phyloP scores from a whole-genome alignment of 2,329 filamentous ascomycete species.

The Pseudomassariella vexata region DNA sequence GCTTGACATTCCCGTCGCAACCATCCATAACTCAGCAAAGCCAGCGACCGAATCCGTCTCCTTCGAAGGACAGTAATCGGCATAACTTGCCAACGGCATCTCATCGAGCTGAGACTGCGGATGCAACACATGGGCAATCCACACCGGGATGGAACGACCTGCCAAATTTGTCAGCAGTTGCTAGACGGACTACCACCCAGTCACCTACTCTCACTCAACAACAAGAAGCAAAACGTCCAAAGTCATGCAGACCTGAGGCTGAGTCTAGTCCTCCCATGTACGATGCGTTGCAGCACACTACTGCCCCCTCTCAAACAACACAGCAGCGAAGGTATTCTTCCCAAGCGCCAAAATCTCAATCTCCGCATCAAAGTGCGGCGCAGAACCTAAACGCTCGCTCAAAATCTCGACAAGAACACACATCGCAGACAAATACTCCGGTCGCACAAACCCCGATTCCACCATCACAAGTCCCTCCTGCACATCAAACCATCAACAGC shows the following conservation, averaged over 20 bases:
- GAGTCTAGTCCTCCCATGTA: slow-evolving; percentile 14
- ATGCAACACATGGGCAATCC: not conserved
- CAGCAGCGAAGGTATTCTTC: too few species aligned
- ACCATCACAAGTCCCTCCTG: slow-evolving; percentile 17
- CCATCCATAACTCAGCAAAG: too few species aligned
- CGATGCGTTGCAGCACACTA: slow-evolving; percentile 13
- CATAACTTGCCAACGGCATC: slow-evolving; percentile 4
- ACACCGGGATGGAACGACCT: slow-evolving; percentile 3
- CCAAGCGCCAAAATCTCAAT: too few species aligned
- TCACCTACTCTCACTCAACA: slow-evolving; percentile 15
- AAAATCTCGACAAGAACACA: slow-evolving; percentile 18
- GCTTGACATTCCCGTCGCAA: too few species aligned
- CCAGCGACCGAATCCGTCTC: slow-evolving; percentile 7
- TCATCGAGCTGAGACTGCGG: not conserved
- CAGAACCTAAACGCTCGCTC: slow-evolving; percentile 9
- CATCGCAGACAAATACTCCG: slow-evolving; percentile 21
- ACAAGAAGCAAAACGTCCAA: slow-evolving; percentile 15
- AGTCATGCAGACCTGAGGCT: slow-evolving; percentile 14
- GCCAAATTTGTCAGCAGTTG: slow-evolving; percentile 11
- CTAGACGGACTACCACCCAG: slow-evolving; percentile 9
- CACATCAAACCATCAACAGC: slow-evolving; percentile 13
- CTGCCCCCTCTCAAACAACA: slow-evolving; percentile 17
- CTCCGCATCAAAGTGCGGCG: slow-evolving; percentile 18
- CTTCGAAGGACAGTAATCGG: slow-evolving; percentile 1
- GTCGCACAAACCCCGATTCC: slow-evolving; percentile 16